Evolutionary conservation across 257 asterid species (phyloP).

Genomic region (Jaltomata sinuosa): DNA sequence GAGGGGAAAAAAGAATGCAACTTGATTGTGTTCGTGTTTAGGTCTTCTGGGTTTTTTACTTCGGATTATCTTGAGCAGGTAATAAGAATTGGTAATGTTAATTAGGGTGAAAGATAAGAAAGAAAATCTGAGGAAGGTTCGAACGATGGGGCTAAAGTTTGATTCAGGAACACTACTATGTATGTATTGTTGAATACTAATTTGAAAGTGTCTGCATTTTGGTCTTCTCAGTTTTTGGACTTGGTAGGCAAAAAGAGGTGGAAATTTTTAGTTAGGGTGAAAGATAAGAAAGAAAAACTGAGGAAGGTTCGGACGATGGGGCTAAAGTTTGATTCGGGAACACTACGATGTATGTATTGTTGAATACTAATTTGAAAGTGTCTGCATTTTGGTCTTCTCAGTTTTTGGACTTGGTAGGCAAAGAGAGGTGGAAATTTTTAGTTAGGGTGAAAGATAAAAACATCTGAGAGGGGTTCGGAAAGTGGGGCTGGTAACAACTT

Average conservation of each 20-base stretch:
- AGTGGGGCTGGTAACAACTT: conserved; percentile 8
- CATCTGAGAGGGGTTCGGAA: not conserved
- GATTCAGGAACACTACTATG: not conserved
- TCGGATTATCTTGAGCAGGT: conserved; percentile 18
- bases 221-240: not conserved
- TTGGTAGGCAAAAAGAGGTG: conserved; percentile 16
- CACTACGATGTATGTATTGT: not conserved
- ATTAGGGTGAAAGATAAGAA: conserved; percentile 28
- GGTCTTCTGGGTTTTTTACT: not conserved
- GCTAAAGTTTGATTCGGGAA: not conserved
- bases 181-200: not conserved
- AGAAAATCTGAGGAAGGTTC: conserved; percentile 18
- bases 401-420: conserved; percentile 1
- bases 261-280: conserved; percentile 4
- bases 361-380: not conserved
- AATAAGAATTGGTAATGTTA: conserved; percentile 41
- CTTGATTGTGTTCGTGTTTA: not conserved
- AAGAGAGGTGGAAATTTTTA: conserved; percentile 16
- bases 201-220: not conserved
- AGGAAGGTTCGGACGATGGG: conserved; percentile 14
- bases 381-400: not conserved
- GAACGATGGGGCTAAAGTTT: not conserved
- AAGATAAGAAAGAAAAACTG: not conserved
- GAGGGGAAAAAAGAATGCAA: conserved; percentile 17
- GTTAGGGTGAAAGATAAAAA: not conserved